Evolutionary conservation across 2,329 filamentous ascomycete species (phyloP).

Genomic region (Graphilbum ipis-grandicollis): DNA sequence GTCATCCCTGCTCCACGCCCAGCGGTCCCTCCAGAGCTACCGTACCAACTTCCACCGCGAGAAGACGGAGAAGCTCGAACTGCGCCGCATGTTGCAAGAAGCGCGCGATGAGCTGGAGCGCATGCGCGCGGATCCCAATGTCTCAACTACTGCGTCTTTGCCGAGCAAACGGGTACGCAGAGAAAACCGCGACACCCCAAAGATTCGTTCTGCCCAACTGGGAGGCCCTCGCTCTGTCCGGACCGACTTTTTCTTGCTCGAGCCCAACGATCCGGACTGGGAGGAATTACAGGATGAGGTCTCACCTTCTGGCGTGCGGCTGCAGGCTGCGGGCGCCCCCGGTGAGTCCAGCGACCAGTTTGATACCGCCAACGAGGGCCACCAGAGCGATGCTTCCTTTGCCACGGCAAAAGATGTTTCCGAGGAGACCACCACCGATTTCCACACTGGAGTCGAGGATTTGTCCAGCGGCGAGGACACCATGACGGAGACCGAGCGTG

Average conservation of each 20-base stretch:
- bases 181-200: slow-evolving; percentile 55
- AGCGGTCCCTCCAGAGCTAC: slow-evolving; percentile 89
- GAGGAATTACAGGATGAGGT: slow-evolving; percentile 55
- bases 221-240: slow-evolving; percentile 57
- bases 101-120: slow-evolving; percentile 80
- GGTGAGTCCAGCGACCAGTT: slow-evolving; percentile 54
- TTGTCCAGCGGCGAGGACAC: slow-evolving; percentile 54
- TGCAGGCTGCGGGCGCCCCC: slow-evolving; percentile 10
- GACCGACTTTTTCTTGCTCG: slow-evolving; percentile 50
- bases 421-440: slow-evolving; percentile 86
- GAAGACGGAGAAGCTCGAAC: slow-evolving; percentile 95
- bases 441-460: slow-evolving; percentile 83
- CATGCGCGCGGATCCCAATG: slow-evolving; percentile 33
- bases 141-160: slow-evolving; percentile 17
- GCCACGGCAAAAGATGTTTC: slow-evolving; percentile 59
- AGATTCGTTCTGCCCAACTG: slow-evolving; percentile 45
- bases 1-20: slow-evolving; percentile 83
- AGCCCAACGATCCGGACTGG: slow-evolving; percentile 66
- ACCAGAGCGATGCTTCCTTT: slow-evolving; percentile 38
- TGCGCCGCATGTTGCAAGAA: slow-evolving; percentile 89
- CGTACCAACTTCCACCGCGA: slow-evolving; percentile 91
- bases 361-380: slow-evolving; percentile 63
- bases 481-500: slow-evolving; percentile 64
- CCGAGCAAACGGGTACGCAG: slow-evolving; percentile 40
- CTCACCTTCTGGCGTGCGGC: slow-evolving; percentile 22